Conservation (phyloP, 1,284 basidiomycete species). For the Melampsora larici-populina region DNA sequence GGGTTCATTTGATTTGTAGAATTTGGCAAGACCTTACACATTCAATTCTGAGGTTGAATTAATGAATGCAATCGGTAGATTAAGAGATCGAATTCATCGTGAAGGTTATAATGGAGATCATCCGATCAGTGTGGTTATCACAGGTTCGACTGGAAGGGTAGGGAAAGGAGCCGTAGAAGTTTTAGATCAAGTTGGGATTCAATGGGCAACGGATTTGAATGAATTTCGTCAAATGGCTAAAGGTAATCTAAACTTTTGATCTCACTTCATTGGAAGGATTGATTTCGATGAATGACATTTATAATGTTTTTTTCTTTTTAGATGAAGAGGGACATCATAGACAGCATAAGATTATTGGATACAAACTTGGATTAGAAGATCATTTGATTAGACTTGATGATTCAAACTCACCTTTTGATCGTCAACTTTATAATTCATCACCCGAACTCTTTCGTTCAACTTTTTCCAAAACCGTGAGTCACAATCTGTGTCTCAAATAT, state of each 20-base stretch:
- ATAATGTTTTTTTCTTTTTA: not conserved
- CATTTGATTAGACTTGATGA: slow-evolving; percentile 43
- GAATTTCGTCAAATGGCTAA: slow-evolving; percentile 58
- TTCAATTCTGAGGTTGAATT: slow-evolving; percentile 64
- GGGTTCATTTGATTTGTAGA: slow-evolving; percentile 58
- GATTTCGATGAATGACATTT: not conserved
- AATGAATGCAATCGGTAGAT: slow-evolving; percentile 61
- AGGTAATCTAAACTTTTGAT: not conserved
- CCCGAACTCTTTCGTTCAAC: slow-evolving; percentile 66
- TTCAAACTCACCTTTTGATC: slow-evolving; percentile 59
- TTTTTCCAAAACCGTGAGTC: slow-evolving; percentile 65
- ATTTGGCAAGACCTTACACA: slow-evolving; percentile 74
- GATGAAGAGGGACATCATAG: not conserved
- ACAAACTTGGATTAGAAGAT: slow-evolving; percentile 21
- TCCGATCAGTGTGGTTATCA: slow-evolving; percentile 75
- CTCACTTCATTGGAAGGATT: not conserved
- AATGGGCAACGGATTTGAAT: slow-evolving; percentile 59
- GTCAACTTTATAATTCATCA: slow-evolving; percentile 68
- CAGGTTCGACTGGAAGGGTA: slow-evolving; percentile 73
- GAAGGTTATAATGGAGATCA: slow-evolving; percentile 65
- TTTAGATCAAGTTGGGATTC: slow-evolving; percentile 67
- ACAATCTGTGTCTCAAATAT: not conserved
- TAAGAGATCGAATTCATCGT: slow-evolving; percentile 62
- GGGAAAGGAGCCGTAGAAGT: slow-evolving; percentile 70
- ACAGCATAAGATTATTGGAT: slow-evolving; percentile 30